Evolutionary conservation across 2,329 filamentous ascomycete genomes (phyloP), one percentile per base, ranked within the genome.

Genomic region (Rachicladosporium sp.): DNA sequence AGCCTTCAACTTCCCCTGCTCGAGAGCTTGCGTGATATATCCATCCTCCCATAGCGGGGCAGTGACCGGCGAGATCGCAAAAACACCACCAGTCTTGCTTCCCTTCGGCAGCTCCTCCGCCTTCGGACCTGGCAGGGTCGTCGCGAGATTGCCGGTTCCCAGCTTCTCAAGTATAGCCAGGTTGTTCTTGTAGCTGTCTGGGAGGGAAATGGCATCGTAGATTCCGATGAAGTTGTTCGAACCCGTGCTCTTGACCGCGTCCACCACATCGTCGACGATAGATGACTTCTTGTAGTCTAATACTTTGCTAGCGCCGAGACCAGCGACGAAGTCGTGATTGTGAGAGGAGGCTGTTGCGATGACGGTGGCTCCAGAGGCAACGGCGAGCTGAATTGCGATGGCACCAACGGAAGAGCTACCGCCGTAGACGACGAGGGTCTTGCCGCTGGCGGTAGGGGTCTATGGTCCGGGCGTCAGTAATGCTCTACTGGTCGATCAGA

Each of bases 371-470:
- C 60, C 60, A 1, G 57, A 55, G 4, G 60, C 59, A 3, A 46
- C 49, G 4, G 60, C 60, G 5, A 63, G 53, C 38, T 63, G 60
- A 35, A 56, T 50, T 3, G 53, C 48, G 5, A 52, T 44, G 6
- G 49, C 46, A 19, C 60, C 60, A 30, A 63, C 59, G 10, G 55
- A 56, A 29, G 53, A 56, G 21, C 50, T 52, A n/a, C 53, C 60
- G 21, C 60, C 60, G 54, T 58, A 63, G 38, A 62, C 45, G 10
- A 63, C 46, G 9, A 68, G 51, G 4, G 58, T 59, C 50, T 65
- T 65, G 33, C 55, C 53, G 3, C 48, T 47, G 12, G 50, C 45
- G 15, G 56, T 49, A 2, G 57, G 52, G 34, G 49, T 51, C 9
- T 27, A 8, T 8, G 23, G 5, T 27, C 23, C 7, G 23, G 7